Base-by-base conservation (phyloP, 306 rosid species). In the Begonia peltatifolia region DNA sequence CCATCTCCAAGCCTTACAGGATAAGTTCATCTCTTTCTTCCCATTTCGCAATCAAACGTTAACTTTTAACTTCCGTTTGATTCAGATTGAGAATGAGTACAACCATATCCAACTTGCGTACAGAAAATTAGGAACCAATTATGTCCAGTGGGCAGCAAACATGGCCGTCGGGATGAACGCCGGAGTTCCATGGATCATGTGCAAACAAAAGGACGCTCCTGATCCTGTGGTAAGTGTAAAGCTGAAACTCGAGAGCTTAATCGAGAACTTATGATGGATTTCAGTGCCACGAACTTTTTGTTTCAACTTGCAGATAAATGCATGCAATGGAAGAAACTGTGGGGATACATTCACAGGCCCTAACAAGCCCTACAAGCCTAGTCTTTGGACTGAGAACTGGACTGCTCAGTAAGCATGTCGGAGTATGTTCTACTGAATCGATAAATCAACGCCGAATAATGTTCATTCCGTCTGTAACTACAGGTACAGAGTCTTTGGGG, bases 311-410 rank as follows among this genome's bases (percentile, higher is more conserved):
- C 71, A 90, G 97, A 86, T 92, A 55, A 92, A 83, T 35, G 56
- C 96, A 14, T 92, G 99, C 83, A 92, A 92, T 42, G 99, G 99
- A 71, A 86, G 96, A 63, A 84, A 92, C 16, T 92, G 99, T n/a
- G 99, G 87, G 60, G 99, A 92, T 63, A 86, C 96, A 12, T 92
- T 86, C 58, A 0, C 68, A 1, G 99, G 99, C 23, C 99, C 96
- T n/a, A 92, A 92, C 72, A 83, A 68, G 25, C 92, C 95, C 62
- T 22, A 75, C 75, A 92, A 92, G 60, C 99, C 99, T 20, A 2
- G 71, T 15, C 0, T 92, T 1, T 92, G 99, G 99, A 92, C 99
- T 22, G 99, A 92, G 60, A 92, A 92, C 50, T 92, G 99, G 99
- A 92, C 96, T 47, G 88, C 94, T 48, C 96, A 92, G 81, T 92